Evolutionary conservation across 805 yeast species (phyloP).

Genomic region (Barnettozyma salicaria): DNA sequence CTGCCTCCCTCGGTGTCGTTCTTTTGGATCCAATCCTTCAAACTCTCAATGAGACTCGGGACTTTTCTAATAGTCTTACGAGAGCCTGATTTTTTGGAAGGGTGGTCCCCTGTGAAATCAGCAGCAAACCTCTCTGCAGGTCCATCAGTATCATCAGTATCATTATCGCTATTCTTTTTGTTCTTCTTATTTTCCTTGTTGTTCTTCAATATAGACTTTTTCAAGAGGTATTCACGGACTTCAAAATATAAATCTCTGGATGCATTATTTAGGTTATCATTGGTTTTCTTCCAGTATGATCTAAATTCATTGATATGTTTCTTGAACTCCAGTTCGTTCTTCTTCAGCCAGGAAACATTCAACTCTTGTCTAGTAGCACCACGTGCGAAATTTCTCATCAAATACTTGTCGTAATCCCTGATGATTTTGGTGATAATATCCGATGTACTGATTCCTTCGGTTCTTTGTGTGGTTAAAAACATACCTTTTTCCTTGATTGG

Average conservation of each 20-base stretch:
- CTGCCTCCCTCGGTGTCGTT: slow-evolving; percentile 19
- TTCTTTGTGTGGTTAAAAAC: slow-evolving; percentile 92
- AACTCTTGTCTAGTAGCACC: slow-evolving; percentile 96
- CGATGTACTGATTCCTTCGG: slow-evolving; percentile 93
- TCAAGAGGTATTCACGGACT: slow-evolving; percentile 65
- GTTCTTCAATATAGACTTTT: slow-evolving; percentile 30
- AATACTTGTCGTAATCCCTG: slow-evolving; percentile 91
- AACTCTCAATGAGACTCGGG: slow-evolving; percentile 26
- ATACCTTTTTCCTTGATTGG: slow-evolving; percentile 88
- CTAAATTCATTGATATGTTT: slow-evolving; percentile 86
- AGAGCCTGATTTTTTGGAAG: slow-evolving; percentile 12
- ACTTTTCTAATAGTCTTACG: slow-evolving; percentile 14
- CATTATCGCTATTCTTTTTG: slow-evolving; percentile 12
- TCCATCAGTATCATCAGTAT: slow-evolving; percentile 21
- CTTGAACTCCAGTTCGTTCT: slow-evolving; percentile 90
- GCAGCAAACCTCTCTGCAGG: slow-evolving; percentile 34
- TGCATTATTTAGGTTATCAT: slow-evolving; percentile 57
- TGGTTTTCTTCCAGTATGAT: slow-evolving; percentile 75
- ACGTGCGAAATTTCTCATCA: slow-evolving; percentile 95
- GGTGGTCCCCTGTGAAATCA: slow-evolving; percentile 58
- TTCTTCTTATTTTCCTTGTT: slow-evolving; percentile 15
- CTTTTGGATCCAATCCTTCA: slow-evolving; percentile 33
- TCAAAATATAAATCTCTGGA: slow-evolving; percentile 82
- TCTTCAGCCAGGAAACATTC: slow-evolving; percentile 95
- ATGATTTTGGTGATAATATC: slow-evolving; percentile 94